Evolutionary conservation across 148 eudicot genomes (phyloP).

Genomic region (Rhododendron williamsianum): DNA sequence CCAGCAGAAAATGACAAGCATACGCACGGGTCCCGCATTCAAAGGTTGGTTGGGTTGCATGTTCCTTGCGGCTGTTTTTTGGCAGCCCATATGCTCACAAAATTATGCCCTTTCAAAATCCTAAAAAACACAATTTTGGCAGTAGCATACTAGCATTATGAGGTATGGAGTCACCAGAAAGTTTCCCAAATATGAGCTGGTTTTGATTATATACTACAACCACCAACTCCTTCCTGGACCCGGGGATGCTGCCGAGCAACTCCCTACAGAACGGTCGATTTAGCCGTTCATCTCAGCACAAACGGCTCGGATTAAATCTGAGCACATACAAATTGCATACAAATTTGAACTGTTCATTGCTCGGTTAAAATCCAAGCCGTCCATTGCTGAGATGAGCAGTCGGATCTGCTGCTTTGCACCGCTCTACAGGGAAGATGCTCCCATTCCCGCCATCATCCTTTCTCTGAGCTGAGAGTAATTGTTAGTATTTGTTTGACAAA

Average conservation of each 20-base stretch:
- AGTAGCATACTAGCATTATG: background rate
- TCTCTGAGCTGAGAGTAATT: background rate
- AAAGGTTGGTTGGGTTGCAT: background rate
- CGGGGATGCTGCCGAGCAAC: too few relatives aligned
- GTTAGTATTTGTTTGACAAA: background rate
- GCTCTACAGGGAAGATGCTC: too few relatives aligned
- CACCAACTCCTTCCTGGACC: background rate
- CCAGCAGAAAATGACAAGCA: background rate
- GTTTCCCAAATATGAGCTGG: background rate
- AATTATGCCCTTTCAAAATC: background rate
- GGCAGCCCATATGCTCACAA: background rate
- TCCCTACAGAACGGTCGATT: too few relatives aligned
- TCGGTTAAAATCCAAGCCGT: too few relatives aligned
- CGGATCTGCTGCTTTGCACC: too few relatives aligned
- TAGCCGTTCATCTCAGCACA: too few relatives aligned
- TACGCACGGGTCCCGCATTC: background rate
- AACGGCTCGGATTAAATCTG: too few relatives aligned
- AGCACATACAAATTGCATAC: too few relatives aligned
- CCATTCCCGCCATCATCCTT: background rate
- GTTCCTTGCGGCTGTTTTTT: background rate
- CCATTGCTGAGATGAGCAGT: too few relatives aligned
- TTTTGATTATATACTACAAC: background rate
- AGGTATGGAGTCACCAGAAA: background rate
- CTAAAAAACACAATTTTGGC: background rate
- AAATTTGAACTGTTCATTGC: too few relatives aligned